Base-by-base conservation (phyloP, 2,329 filamentous ascomycete genomes). In the Trichoderma koningii region DNA sequence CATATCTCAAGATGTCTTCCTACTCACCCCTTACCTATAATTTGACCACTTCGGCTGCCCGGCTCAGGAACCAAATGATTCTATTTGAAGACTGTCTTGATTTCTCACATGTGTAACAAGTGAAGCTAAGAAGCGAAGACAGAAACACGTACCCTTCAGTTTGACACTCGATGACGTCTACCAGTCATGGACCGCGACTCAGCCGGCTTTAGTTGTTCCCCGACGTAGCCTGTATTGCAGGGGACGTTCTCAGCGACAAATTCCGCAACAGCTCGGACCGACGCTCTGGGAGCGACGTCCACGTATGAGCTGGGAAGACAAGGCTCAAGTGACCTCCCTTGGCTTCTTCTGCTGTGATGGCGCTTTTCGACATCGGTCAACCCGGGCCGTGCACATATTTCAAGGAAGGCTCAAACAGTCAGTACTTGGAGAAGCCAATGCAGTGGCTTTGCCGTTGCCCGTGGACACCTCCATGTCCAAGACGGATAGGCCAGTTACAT, bases 391-490 rank as follows among this genome's bases (percentile, higher is more conserved):
- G 84, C 85, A 7, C 76, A 30, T 80, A 21, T 88, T 75, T 17
- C 21, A 3, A 23, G 81, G 81, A 64, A 89, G 84, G 84, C 30
- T 75, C 72, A 80, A 77, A 34, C 80, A 82, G 5, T 82, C 82
- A 5, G 85, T 84, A 68, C 76, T 76, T 21, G 85, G 85, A 69
- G 81, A 88, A 10, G 83, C 81, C n/a, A 83, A 70, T 1, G 84
- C 85, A 3, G 81, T 83, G 15, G 80, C 78, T 3, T 76, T 76
- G 6, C 86, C 85, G 42, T 87, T 80, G n/a, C n/a, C n/a, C n/a
- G n/a, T n/a, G n/a, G n/a, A n/a, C n/a, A n/a, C n/a, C n/a, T n/a
- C n/a, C n/a, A n/a, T n/a, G n/a, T n/a, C n/a, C n/a, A n/a, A n/a
- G n/a, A n/a, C n/a, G n/a, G n/a, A n/a, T n/a, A n/a, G n/a, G n/a